Evolutionary conservation across 2,329 filamentous ascomycete genomes (phyloP), one percentile per base, ranked within the genome.

Genomic region (Aspergillus sp.): DNA sequence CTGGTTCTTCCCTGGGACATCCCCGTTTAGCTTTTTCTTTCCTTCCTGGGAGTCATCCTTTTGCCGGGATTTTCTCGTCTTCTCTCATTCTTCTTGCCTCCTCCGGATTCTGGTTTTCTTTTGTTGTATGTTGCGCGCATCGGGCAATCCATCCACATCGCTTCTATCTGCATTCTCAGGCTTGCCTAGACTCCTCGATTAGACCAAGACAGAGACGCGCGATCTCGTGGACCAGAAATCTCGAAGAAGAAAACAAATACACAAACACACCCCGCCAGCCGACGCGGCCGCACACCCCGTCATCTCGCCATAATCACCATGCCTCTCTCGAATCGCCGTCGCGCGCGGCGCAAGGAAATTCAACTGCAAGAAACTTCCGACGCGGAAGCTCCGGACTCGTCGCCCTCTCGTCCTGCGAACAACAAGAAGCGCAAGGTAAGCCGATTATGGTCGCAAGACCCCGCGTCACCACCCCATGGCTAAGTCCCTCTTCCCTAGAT

Each of bases 401-500:
- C 76, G 33, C 74, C 76, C 40, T 73, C 68, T 58, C 74, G 72
- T 36, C 73, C 75, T 14, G 72, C 76, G 19, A 66, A 69, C 49
- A 79, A 69, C 48, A 79, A 77, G 63, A 78, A 76, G 67, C 73
- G 75, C 71, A 78, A 74, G 72, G 76, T 78, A 50, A 52, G 46
- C 19, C n/a, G 11, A 11, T 26, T 19, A 47, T 55, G 22, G 45
- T 26, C 11, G 35, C 35, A 38, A n/a, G 14, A n/a, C 35, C 26
- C 9, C 20, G 6, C 35, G 13, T 4, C n/a, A 9, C 13, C 19
- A 32, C 24, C 6, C 26, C 24, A 26, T 43, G 16, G 24, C 49
- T 47, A 35, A 51, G 11, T 45, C n/a, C 20, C 44, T 47, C 20
- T 40, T 33, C 30, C 52, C 47, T 49, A 73, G 69, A 63, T 73